Evolutionary conservation across 169 alveolate species (phyloP), one percentile per base, ranked within the genome.

Genomic region (Plasmodium fragile): DNA sequence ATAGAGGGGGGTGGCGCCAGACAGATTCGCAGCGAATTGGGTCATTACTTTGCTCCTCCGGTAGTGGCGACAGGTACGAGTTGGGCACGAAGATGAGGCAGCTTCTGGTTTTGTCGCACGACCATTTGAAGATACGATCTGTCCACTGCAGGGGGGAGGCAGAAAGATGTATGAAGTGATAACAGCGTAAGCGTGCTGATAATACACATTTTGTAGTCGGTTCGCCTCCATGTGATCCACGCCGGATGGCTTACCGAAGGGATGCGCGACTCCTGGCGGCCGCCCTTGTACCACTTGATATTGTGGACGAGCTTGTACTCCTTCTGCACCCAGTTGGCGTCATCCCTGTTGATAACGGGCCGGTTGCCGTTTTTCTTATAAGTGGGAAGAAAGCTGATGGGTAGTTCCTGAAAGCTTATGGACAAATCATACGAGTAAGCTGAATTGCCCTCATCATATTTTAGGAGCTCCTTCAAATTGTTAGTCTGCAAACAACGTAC

Each of bases 271-370:
- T 95, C 93, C 59, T 92, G 95, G 72, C 94, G 92, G 2, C 96
- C 92, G 18, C 97, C 97, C 52, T 96, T 96, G 96, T 97, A 97
- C 98, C 98, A 95, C 95, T 97, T 95, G 30, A 93, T 94, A 72
- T 93, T 96, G 81, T 91, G 95, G 55, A 90, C 93, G 10, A 95
- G 89, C 39, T 95, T 95, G 85, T 97, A 97, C 71, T 95, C 98
- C 77, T 89, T 84, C 36, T 96, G 92, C 1, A 94, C 95, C 98
- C 98, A 97, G 82, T 93, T 90, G 73, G 83, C 83, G 43, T 83
- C 83, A 41, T 81, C 43, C 65, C 69, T 39, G 91, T 97, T 93
- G 36, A 96, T 79, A 0, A 96, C 96, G 11, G 96, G 97, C n/a
- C 98, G 85, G 70, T 89, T 94, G 49, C 95, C 98, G 30, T 94